Percentiles rank a stretch among this genome's conserved stretches.
phyloP scores from a whole-genome alignment of 805 yeast species.

The Debaryomyces castellii region DNA sequence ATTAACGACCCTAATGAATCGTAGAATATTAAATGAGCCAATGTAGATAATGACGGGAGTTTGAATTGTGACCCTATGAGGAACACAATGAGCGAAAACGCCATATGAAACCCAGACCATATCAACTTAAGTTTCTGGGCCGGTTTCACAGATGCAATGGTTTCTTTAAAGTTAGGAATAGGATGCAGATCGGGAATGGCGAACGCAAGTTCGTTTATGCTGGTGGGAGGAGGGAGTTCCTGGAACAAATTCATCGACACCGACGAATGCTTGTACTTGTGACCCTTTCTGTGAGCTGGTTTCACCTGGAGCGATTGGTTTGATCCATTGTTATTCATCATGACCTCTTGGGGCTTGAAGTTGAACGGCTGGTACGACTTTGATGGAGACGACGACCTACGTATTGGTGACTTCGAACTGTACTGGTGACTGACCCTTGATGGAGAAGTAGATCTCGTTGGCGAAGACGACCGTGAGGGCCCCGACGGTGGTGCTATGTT shows the following conservation, averaged over 20 bases:
- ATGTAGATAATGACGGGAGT: constrained; percentile 63
- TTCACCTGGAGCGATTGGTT: constrained; percentile 29
- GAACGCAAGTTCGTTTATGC: constrained; percentile 52
- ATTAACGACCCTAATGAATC: constrained; percentile 78
- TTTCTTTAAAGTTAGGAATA: constrained; percentile 69
- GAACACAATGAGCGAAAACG: constrained; percentile 56
- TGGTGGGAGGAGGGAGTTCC: constrained; percentile 64
- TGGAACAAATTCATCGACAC: constrained; percentile 95
- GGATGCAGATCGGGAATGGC: constrained; percentile 65
- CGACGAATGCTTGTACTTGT: constrained; percentile 91
- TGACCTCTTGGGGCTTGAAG: constrained; percentile 54
- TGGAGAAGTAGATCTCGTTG: constrained; percentile 26
- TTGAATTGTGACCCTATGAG: constrained; percentile 56
- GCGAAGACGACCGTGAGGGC: constrained; percentile 23
- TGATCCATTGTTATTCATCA: constrained; percentile 27
- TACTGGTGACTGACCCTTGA: constrained; percentile 26
- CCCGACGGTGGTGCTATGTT: constrained; percentile 20
- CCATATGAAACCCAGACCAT: constrained; percentile 61
- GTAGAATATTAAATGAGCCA: constrained; percentile 85
- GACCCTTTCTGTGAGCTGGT: constrained; percentile 86
- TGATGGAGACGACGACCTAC: constrained; percentile 16
- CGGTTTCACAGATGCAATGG: constrained; percentile 55
- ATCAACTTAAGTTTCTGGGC: constrained; percentile 57
- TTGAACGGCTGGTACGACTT: constrained; percentile 55
- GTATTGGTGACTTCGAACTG: constrained; percentile 26